Conservation (phyloP, 768 basidiomycete species). For the Suillus occidentalis region DNA sequence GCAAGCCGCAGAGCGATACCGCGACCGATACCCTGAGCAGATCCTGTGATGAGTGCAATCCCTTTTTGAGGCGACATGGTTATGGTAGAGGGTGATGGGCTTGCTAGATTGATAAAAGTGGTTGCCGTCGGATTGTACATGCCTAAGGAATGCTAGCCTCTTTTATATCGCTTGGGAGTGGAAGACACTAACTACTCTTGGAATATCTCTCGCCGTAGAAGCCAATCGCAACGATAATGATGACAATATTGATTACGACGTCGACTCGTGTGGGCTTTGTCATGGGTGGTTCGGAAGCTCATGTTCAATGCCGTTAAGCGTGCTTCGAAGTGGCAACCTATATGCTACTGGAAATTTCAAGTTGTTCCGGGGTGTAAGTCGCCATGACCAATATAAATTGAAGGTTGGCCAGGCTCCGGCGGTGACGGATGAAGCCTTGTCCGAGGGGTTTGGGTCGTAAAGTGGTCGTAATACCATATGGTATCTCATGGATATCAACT, state of each 20-base stretch:
- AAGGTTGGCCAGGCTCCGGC: not conserved
- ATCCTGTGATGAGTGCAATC: constrained; percentile 23
- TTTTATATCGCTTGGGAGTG: not conserved
- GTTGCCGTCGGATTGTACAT: not conserved
- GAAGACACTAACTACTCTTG: constrained; percentile 2
- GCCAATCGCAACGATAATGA: not conserved
- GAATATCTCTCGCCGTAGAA: not conserved
- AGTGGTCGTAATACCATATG: not conserved
- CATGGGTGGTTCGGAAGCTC: not conserved
- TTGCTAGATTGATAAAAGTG: not conserved
- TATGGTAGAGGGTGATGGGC: not conserved
- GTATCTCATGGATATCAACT: not conserved
- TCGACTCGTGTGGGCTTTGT: no score
- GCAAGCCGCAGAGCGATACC: constrained; percentile 29
- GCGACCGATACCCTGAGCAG: constrained; percentile 26
- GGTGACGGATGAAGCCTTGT: not conserved
- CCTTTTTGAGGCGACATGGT: constrained; percentile 18
- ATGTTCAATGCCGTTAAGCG: not conserved
- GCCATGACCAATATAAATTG: not conserved
- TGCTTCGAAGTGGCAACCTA: not conserved
- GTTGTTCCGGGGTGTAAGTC: not conserved
- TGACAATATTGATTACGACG: not conserved
- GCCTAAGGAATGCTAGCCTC: not conserved
- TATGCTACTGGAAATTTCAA: not conserved
- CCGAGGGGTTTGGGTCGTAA: not conserved